Evolutionary conservation across 192 early-diverging fungal genomes (phyloP).

Genomic region (Linnemannia elongata): DNA sequence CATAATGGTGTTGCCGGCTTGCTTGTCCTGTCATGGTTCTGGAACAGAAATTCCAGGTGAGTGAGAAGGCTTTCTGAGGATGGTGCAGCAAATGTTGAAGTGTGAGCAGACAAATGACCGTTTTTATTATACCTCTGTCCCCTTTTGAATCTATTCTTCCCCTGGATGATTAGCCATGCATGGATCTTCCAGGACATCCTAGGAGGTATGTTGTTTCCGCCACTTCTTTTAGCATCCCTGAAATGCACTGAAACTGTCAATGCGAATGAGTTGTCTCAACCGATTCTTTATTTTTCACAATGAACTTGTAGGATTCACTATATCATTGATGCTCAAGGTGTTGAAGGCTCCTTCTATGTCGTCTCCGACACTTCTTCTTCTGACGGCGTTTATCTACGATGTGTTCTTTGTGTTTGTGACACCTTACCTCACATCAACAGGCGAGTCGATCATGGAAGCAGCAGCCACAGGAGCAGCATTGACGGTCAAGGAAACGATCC

Average conservation of each 20-base stretch:
- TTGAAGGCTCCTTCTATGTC: slow-evolving; percentile 56
- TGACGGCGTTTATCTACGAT: slow-evolving; percentile 56
- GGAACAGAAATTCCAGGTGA: slow-evolving; percentile 53
- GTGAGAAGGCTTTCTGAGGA: background rate
- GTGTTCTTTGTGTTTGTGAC: slow-evolving; percentile 61
- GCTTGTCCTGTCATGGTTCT: slow-evolving; percentile 47
- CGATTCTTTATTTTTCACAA: background rate
- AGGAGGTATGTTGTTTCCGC: slow-evolving; percentile 30
- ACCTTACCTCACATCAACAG: slow-evolving; percentile 51
- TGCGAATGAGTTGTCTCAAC: background rate
- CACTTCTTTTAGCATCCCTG: background rate
- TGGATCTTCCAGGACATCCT: slow-evolving; percentile 60
- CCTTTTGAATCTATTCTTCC: background rate
- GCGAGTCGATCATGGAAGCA: slow-evolving; percentile 60
- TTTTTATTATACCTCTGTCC: background rate
- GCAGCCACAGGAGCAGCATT: slow-evolving; percentile 57
- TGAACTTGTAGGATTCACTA: slow-evolving; percentile 42
- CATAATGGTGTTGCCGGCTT: slow-evolving; percentile 30
- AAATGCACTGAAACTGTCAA: background rate
- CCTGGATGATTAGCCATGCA: slow-evolving; percentile 26
- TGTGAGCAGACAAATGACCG: background rate
- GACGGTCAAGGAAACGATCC: slow-evolving; percentile 57
- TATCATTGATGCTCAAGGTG: slow-evolving; percentile 51
- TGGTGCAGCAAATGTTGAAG: background rate
- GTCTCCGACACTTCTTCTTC: slow-evolving; percentile 47